Percentiles rank a stretch among this genome's conserved stretches.
These are phyloP conservation scores for Lactarius akahatsu DNA, from an alignment of 768 basidiomycete genomes.

Conservation along the genomic window DNA sequence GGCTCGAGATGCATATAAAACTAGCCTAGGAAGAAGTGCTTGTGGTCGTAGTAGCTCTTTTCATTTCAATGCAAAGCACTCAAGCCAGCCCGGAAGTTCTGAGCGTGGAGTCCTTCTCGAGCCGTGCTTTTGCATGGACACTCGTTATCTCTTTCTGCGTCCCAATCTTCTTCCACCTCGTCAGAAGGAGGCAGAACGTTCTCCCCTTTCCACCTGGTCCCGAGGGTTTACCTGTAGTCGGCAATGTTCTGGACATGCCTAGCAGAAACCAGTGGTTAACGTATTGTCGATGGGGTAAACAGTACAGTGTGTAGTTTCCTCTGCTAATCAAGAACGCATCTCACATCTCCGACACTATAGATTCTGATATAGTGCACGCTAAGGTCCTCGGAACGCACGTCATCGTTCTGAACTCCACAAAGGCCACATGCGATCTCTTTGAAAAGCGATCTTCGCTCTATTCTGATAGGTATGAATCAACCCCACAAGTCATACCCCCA, in stretches of 20 bases:
- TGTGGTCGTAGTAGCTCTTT: too few species aligned
- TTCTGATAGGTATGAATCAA: constrained; percentile 13
- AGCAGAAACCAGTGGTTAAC: not conserved
- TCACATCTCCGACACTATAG: not conserved
- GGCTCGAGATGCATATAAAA: too few species aligned
- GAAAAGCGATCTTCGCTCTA: constrained; percentile 12
- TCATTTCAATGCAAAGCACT: too few species aligned
- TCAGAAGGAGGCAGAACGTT: not conserved
- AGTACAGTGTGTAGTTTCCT: not conserved
- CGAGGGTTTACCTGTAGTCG: constrained; percentile 1
- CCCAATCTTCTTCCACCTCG: too few species aligned
- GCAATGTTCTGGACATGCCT: not conserved
- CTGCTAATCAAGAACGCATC: not conserved
- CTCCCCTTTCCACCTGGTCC: constrained; percentile 3
- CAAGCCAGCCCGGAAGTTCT: too few species aligned
- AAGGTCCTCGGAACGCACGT: constrained; percentile 8
- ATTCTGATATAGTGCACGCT: constrained; percentile 16
- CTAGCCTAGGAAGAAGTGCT: too few species aligned
- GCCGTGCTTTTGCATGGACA: too few species aligned
- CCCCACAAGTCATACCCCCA: not conserved
- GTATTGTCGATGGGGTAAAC: not conserved
- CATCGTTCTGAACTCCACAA: constrained; percentile 17
- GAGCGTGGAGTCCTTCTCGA: too few species aligned
- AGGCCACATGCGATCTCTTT: constrained; percentile 13
- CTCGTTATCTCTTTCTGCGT: too few species aligned